Evolutionary conservation across 108 stramenopile genomes (phyloP).

Genomic region (Skeletonema marinoi): DNA sequence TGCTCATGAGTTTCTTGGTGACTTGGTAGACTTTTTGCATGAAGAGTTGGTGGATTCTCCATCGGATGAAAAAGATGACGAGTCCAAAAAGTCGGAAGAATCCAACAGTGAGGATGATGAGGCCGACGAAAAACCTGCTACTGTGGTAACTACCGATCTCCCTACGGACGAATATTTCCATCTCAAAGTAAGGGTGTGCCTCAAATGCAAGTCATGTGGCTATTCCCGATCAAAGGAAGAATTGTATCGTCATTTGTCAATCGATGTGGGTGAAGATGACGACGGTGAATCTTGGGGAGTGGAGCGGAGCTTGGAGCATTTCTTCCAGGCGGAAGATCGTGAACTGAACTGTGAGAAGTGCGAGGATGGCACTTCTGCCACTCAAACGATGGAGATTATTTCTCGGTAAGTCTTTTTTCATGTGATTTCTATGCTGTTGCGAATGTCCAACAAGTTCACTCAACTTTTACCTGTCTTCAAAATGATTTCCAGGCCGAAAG

Average conservation of each 20-base stretch:
- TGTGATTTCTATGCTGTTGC: not conserved
- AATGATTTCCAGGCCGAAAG: conserved; percentile 53
- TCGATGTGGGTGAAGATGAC: conserved; percentile 59
- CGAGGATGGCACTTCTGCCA: conserved; percentile 54
- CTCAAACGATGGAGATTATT: conserved; percentile 65
- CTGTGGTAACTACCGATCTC: not conserved
- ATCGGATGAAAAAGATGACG: conserved; percentile 14
- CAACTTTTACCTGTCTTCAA: not conserved
- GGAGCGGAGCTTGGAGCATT: conserved; percentile 56
- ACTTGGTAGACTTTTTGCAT: conserved; percentile 73
- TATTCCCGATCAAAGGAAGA: conserved; percentile 77
- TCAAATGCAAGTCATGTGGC: conserved; percentile 75
- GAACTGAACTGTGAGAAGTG: conserved; percentile 92
- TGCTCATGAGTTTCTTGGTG: conserved; percentile 81
- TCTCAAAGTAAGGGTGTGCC: conserved; percentile 63
- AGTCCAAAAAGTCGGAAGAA: not conserved
- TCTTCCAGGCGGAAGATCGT: conserved; percentile 75
- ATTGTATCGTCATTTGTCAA: conserved; percentile 75
- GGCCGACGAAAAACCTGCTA: not conserved
- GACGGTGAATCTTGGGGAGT: conserved; percentile 49
- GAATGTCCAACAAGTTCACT: not conserved
- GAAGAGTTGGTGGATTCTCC: conserved; percentile 56
- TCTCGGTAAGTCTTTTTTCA: conserved; percentile 35
- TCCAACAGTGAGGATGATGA: not conserved
- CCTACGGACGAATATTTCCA: conserved; percentile 81